phyloP scores from a whole-genome alignment of 768 basidiomycete genomes.

The Hysterangium stoloniferum region DNA sequence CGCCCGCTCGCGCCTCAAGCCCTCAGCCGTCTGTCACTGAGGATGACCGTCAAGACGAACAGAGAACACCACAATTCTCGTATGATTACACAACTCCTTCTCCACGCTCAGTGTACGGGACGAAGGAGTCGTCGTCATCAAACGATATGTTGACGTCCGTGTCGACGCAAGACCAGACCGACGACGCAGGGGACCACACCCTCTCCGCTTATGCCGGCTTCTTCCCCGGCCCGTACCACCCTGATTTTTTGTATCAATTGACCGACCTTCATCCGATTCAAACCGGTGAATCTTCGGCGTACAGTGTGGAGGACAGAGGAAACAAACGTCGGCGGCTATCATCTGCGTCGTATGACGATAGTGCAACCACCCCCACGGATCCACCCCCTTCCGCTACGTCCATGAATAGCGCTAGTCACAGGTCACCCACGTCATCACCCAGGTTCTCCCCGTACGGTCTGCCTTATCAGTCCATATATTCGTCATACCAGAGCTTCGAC shows the following conservation, averaged over 20 bases:
- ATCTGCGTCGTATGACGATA: conserved; percentile 46
- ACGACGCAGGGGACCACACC: background rate
- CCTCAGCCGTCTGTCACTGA: conserved; percentile 5
- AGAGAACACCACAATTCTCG: conserved; percentile 10
- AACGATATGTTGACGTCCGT: conserved; percentile 8
- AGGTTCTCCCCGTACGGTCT: conserved; percentile 53
- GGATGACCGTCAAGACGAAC: conserved; percentile 7
- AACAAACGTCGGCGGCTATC: conserved; percentile 51
- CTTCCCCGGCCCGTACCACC: conserved; percentile 70
- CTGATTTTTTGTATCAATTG: conserved; percentile 55
- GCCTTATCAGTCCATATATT: conserved; percentile 56
- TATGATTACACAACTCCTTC: conserved; percentile 5
- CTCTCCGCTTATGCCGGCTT: background rate
- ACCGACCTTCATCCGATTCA: conserved; percentile 27
- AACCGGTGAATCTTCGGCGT: conserved; percentile 42
- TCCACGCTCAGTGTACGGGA: background rate
- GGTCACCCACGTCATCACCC: conserved; percentile 39
- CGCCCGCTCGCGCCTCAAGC: conserved; percentile 34
- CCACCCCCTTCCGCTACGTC: conserved; percentile 50
- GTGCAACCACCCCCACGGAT: conserved; percentile 43
- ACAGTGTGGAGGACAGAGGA: conserved; percentile 36
- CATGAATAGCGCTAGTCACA: conserved; percentile 53
- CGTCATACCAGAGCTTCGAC: conserved; percentile 49
- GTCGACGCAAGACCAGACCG: conserved; percentile 1
- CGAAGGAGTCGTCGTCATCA: conserved; percentile 1